Percentiles rank a stretch among this genome's conserved stretches.
These are phyloP conservation scores for Suillus placidus DNA, from an alignment of 768 basidiomycete species.

Conservation along the genomic window DNA sequence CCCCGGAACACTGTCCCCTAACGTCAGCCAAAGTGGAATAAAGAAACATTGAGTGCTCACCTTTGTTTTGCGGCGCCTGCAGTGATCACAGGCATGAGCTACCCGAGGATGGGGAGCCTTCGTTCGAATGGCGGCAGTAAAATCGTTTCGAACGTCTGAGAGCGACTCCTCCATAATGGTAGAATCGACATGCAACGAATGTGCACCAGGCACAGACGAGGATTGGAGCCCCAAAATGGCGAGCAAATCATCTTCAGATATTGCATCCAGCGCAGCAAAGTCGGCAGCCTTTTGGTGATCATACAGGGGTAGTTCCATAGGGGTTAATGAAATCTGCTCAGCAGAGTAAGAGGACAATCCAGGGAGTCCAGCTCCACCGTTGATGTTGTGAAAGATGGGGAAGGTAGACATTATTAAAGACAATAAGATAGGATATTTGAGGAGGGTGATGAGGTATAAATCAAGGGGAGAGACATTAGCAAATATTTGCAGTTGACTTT, in stretches of 20 bases:
- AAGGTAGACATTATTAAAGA: neutral
- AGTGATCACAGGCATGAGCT: neutral
- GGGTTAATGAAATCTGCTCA: neutral
- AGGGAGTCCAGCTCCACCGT: neutral
- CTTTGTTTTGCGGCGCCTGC: conserved; percentile 1
- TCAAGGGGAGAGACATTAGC: neutral
- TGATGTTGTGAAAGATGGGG: neutral
- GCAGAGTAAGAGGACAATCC: neutral
- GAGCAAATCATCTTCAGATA: neutral
- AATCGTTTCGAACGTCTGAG: neutral
- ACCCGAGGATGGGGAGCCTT: neutral
- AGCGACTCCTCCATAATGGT: neutral
- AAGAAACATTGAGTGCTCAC: neutral
- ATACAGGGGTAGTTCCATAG: neutral
- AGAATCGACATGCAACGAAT: no score
- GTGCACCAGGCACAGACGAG: neutral
- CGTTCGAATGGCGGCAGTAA: neutral
- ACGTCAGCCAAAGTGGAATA: neutral
- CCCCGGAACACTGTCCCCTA: neutral
- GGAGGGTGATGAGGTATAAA: neutral
- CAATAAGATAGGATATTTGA: neutral
- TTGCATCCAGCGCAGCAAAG: neutral
- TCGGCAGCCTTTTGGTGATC: neutral
- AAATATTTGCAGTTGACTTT: neutral
- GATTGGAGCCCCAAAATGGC: neutral